Evolutionary conservation across 2,329 filamentous ascomycete genomes (phyloP).

Genomic region (Fusarium sp.): DNA sequence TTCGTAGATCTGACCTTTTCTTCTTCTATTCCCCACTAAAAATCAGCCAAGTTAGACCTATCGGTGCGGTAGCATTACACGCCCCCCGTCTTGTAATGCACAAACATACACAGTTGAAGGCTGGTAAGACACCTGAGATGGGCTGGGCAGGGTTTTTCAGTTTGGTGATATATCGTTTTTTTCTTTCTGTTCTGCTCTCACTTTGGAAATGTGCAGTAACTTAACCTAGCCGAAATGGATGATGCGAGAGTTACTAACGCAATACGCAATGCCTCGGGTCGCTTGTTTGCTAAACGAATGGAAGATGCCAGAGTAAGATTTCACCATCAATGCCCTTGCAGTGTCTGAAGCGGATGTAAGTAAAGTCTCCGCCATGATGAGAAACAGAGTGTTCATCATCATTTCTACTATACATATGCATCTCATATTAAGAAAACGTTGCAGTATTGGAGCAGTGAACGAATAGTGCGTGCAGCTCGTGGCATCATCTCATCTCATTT

Average conservation of each 20-base stretch:
- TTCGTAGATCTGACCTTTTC: conserved; percentile 9
- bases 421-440: neutral
- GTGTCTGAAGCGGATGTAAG: neutral
- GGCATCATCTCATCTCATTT: conserved; percentile 17
- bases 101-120: neutral
- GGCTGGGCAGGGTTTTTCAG: neutral
- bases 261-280: neutral
- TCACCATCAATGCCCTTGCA: neutral
- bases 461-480: conserved; percentile 1
- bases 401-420: neutral
- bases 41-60: neutral
- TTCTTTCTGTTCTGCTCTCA: neutral
- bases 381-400: conserved; percentile 2
- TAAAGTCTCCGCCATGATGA: neutral
- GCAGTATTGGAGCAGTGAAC: neutral
- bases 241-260: neutral
- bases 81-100: neutral
- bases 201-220: neutral
- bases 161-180: conserved; percentile 25
- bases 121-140: conserved; percentile 32
- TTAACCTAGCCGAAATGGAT: neutral
- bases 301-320: neutral
- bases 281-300: neutral
- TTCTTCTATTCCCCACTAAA: neutral
- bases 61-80: neutral